phyloP scores from a whole-genome alignment of 1,284 basidiomycete species.

The Melampsora americana region DNA sequence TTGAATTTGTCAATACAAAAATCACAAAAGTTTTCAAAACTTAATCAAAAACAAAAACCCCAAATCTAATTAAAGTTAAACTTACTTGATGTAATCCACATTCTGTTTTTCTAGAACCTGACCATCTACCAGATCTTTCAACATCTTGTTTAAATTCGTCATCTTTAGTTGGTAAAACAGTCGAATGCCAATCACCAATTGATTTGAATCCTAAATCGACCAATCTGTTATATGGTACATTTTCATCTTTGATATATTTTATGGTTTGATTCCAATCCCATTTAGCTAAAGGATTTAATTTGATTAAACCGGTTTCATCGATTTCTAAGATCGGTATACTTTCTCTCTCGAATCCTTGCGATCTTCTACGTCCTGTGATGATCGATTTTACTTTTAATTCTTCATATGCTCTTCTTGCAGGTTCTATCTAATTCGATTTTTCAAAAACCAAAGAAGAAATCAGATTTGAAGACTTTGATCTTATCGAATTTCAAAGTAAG shows the following conservation, averaged over 20 bases:
- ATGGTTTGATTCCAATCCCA: conserved; percentile 87
- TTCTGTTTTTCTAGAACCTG: too few species aligned
- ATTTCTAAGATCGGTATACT: conserved; percentile 81
- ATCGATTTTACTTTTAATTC: conserved; percentile 77
- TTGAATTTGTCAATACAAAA: too few species aligned
- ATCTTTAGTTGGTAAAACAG: conserved; percentile 51
- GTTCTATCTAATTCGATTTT: conserved; percentile 64
- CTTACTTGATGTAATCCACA: too few species aligned
- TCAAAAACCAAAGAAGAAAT: conserved; percentile 53
- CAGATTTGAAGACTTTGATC: not conserved
- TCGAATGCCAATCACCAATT: conserved; percentile 97
- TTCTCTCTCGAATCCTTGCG: conserved; percentile 84
- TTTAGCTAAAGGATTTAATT: conserved; percentile 87
- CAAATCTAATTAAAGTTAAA: too few species aligned
- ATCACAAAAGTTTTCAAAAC: too few species aligned
- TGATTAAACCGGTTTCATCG: conserved; percentile 84
- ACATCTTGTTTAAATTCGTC: too few species aligned
- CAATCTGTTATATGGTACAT: conserved; percentile 83
- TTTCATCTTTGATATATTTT: conserved; percentile 75
- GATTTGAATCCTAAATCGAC: conserved; percentile 88
- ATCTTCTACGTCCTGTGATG: conserved; percentile 87
- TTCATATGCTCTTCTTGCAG: conserved; percentile 81
- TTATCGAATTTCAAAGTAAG: not conserved
- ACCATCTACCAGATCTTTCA: too few species aligned
- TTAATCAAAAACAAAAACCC: too few species aligned